Percentiles rank a stretch among this genome's conserved stretches.
Evolutionary conservation across 1,284 basidiomycete genomes (phyloP).

Genomic region (Cerrena zonata): DNA sequence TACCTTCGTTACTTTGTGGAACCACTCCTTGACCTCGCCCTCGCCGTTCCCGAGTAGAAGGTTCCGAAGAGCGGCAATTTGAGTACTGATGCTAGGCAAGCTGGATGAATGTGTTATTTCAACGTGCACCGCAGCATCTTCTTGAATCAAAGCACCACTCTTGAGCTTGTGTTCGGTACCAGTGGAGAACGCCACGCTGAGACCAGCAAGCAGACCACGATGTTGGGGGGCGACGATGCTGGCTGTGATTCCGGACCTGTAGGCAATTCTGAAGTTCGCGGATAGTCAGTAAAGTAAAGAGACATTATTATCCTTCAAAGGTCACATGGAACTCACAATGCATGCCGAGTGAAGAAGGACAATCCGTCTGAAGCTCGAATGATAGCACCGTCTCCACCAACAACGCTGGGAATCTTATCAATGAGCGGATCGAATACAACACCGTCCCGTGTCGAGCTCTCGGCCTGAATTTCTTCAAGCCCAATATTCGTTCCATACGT

Average conservation of each 20-base stretch:
- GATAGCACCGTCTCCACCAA: slow-evolving; percentile 45
- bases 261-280: slow-evolving; percentile 42
- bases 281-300: slow-evolving; percentile 16
- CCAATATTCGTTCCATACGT: slow-evolving; percentile 58
- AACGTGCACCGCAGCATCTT: slow-evolving; percentile 70
- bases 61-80: slow-evolving; percentile 47
- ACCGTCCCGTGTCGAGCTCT: slow-evolving; percentile 69
- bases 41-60: slow-evolving; percentile 45
- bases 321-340: slow-evolving; percentile 52
- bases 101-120: slow-evolving; percentile 32
- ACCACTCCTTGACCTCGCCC: slow-evolving; percentile 35
- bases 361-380: slow-evolving; percentile 71
- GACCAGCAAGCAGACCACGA: slow-evolving; percentile 51
- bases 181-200: slow-evolving; percentile 46
- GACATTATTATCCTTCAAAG: neutral
- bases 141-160: slow-evolving; percentile 60
- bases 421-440: slow-evolving; percentile 45
- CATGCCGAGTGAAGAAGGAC: slow-evolving; percentile 63
- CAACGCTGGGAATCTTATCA: slow-evolving; percentile 35
- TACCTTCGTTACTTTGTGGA: slow-evolving; percentile 55
- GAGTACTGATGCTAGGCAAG: slow-evolving; percentile 38
- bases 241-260: slow-evolving; percentile 55
- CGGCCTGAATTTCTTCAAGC: slow-evolving; percentile 54
- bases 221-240: slow-evolving; percentile 57
- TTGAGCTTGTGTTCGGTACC: slow-evolving; percentile 63